Evolutionary conservation across 2,329 filamentous ascomycete genomes (phyloP).

Genomic region (Verticillium longisporum): DNA sequence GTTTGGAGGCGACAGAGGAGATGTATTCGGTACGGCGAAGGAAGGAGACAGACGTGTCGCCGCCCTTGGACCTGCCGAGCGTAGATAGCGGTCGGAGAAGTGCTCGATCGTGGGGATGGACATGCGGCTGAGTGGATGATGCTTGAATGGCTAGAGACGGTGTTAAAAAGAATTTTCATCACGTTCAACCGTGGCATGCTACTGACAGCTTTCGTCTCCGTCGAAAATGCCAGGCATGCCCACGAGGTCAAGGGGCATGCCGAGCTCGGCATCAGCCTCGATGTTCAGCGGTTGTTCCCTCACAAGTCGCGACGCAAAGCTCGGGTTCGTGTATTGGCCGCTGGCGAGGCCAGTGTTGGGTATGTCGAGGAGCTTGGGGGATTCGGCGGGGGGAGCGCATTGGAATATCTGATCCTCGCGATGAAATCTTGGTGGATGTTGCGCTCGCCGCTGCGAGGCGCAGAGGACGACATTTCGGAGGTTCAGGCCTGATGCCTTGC

Average conservation of each 20-base stretch:
- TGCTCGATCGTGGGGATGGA: conserved; percentile 78
- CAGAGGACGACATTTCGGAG: conserved; percentile 23
- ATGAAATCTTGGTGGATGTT: conserved; percentile 92
- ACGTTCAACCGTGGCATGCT: background rate
- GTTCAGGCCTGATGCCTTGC: background rate
- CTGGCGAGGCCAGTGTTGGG: conserved; percentile 85
- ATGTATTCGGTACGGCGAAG: conserved; percentile 95
- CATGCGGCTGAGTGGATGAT: conserved; percentile 58
- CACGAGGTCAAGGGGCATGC: conserved; percentile 93
- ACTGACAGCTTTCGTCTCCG: conserved; percentile 84
- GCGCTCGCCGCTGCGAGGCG: conserved; percentile 43
- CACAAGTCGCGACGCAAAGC: conserved; percentile 82
- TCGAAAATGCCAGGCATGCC: conserved; percentile 94
- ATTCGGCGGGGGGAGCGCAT: conserved; percentile 88
- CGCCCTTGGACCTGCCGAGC: conserved; percentile 74
- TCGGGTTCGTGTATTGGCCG: conserved; percentile 82
- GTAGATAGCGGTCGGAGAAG: conserved; percentile 79
- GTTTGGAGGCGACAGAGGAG: conserved; percentile 51
- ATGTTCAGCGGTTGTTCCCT: conserved; percentile 93
- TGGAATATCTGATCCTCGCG: conserved; percentile 89
- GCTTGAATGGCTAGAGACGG: conserved; percentile 66
- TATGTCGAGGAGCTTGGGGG: conserved; percentile 94
- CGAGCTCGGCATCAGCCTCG: conserved; percentile 93
- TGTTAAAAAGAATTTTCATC: background rate
- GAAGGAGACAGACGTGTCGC: conserved; percentile 80